These are phyloP conservation scores for Alternaria sp. DNA, from an alignment of 2,329 filamentous ascomycete species.

Conservation along the genomic window DNA sequence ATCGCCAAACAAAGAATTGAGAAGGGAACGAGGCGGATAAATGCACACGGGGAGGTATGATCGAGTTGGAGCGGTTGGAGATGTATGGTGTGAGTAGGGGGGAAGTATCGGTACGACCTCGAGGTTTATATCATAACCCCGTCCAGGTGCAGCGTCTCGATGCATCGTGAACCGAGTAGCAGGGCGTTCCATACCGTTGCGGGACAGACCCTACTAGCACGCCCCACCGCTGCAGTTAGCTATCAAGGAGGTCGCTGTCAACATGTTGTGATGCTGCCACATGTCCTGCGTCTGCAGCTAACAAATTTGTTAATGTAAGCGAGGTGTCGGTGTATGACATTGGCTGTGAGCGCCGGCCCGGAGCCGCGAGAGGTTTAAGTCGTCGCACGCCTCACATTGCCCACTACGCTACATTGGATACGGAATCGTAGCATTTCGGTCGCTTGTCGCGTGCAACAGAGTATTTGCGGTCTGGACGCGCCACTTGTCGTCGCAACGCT, in stretches of 20 bases:
- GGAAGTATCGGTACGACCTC: constrained; percentile 27
- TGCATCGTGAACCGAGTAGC: constrained; percentile 31
- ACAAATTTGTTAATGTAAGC: constrained; percentile 34
- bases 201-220: constrained; percentile 38
- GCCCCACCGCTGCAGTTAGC: constrained; percentile 46
- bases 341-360: constrained; percentile 39
- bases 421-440: constrained; percentile 20
- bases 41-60: constrained; percentile 18
- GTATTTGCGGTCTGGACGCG: constrained; percentile 33
- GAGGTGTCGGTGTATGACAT: constrained; percentile 34
- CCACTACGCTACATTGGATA: constrained; percentile 20
- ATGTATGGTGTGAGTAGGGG: constrained; percentile 15
- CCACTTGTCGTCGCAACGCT: constrained; percentile 36
- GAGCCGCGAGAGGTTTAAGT: constrained; percentile 31
- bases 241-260: constrained; percentile 45
- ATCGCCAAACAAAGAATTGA: constrained; percentile 5
- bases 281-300: constrained; percentile 50
- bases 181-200: constrained; percentile 40
- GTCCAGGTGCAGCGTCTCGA: constrained; percentile 30
- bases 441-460: constrained; percentile 32
- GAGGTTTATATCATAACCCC: constrained; percentile 43
- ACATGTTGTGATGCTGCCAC: constrained; percentile 46
- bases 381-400: constrained; percentile 40
- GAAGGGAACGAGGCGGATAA: constrained; percentile 13
- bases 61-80: constrained; percentile 13